Percentiles rank a stretch among this genome's conserved stretches.
phyloP scores from a whole-genome alignment of 108 stramenopile genomes.

The Bacterosira constricta region DNA sequence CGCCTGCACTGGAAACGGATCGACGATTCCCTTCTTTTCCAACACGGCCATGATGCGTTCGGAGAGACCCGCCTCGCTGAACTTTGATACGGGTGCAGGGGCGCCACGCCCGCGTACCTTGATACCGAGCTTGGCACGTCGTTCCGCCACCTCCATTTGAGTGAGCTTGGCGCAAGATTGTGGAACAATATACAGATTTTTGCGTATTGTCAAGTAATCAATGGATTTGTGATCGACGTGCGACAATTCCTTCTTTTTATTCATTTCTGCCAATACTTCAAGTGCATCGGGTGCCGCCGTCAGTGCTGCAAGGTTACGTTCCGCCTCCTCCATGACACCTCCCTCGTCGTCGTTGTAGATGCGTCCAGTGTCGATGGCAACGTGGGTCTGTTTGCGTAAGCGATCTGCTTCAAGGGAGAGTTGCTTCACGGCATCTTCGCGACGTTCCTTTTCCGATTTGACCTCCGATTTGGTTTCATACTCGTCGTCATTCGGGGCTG shows the following conservation, averaged over 20 bases:
- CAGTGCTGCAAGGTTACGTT: conserved; percentile 79
- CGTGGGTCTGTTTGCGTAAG: conserved; percentile 56
- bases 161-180: conserved; percentile 69
- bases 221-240: conserved; percentile 92
- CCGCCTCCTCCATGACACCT: conserved; percentile 94
- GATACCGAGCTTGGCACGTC: conserved; percentile 81
- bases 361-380: conserved; percentile 75
- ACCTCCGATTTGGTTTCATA: conserved; percentile 70
- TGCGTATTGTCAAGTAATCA: conserved; percentile 90
- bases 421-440: conserved; percentile 68
- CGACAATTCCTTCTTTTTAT: conserved; percentile 95
- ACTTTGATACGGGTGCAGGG: conserved; percentile 90
- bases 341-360: conserved; percentile 79
- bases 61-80: conserved; percentile 92
- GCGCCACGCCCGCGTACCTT: conserved; percentile 92
- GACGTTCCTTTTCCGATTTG: conserved; percentile 80
- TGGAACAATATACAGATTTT: conserved; percentile 96
- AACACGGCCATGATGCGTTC: conserved; percentile 81
- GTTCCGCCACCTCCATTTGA: conserved; percentile 68
- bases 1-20: conserved; percentile 96
- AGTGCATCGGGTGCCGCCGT: conserved; percentile 86
- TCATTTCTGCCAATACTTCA: conserved; percentile 87
- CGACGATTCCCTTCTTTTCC: conserved; percentile 64
- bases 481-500: conserved; percentile 30
- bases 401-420: conserved; percentile 74